A percentile compares a stretch with the other conserved stretches of the same genome.
phyloP scores from a whole-genome alignment of 177 flowering plant genomes.

The Vitis hybrid region DNA sequence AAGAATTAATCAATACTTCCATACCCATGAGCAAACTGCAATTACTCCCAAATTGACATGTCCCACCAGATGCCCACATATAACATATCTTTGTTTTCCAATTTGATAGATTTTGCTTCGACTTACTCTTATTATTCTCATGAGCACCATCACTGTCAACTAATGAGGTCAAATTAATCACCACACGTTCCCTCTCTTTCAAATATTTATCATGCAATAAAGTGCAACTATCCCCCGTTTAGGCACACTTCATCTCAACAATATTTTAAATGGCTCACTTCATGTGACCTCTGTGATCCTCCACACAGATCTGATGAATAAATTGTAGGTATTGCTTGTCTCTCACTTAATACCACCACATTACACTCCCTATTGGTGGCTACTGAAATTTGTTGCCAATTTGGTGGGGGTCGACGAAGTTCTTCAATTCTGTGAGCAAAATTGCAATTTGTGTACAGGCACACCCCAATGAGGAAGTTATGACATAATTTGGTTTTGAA shows the following conservation, averaged over 20 bases:
- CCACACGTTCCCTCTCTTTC: constrained; percentile 87
- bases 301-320: constrained; percentile 41
- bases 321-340: constrained; percentile 77
- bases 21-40: constrained; percentile 96
- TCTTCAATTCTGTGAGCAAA: constrained; percentile 95
- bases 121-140: no score
- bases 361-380: constrained; percentile 45
- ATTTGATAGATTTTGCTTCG: constrained; percentile 78
- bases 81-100: constrained; percentile 99
- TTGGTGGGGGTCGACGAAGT: constrained; percentile 87
- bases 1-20: constrained; percentile 51
- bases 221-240: constrained; percentile 85
- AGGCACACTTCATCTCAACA: constrained; percentile 96
- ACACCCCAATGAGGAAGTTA: constrained; percentile 87
- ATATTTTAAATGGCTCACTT: constrained; percentile 94
- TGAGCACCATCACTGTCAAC: constrained; percentile 20
- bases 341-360: constrained; percentile 64
- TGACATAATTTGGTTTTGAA: constrained; percentile 94
- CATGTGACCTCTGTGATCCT: constrained; percentile 77
- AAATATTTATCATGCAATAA: constrained; percentile 95
- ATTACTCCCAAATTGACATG: constrained; percentile 93
- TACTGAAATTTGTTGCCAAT: constrained; percentile 98
- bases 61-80: constrained; percentile 96
- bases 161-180: constrained; percentile 81
- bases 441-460: constrained; percentile 92